These are phyloP conservation scores for Suhomyces kunorum DNA, from an alignment of 1,139 yeast genomes.

Conservation along the genomic window DNA sequence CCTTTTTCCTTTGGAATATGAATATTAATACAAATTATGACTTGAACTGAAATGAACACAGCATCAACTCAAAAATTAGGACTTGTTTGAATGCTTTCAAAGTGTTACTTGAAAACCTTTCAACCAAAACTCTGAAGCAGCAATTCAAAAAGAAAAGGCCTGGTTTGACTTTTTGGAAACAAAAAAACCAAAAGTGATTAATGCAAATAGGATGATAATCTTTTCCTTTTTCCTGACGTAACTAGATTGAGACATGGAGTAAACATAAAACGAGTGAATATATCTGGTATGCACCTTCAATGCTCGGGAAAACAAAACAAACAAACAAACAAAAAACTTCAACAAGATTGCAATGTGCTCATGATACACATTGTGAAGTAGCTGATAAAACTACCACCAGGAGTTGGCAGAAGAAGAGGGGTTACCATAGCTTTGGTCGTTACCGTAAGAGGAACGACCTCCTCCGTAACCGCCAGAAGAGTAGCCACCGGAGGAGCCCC, in stretches of 20 bases:
- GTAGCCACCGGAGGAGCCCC: conserved; percentile 25
- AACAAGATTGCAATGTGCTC: background rate
- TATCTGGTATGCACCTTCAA: conserved; percentile 19
- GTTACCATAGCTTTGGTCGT: conserved; percentile 35
- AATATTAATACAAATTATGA: conserved; percentile 20
- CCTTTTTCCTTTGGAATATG: conserved; percentile 17
- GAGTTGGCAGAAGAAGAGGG: conserved; percentile 33
- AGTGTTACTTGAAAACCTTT: conserved; percentile 4
- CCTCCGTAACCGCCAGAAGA: conserved; percentile 20
- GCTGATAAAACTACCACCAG: conserved; percentile 38
- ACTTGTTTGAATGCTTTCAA: conserved; percentile 7
- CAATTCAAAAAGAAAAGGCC: conserved; percentile 15
- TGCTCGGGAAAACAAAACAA: conserved; percentile 13
- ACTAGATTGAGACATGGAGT: conserved; percentile 36
- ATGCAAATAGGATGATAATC: conserved; percentile 24
- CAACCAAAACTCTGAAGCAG: conserved; percentile 13
- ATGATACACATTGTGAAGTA: background rate
- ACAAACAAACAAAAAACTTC: conserved; percentile 11
- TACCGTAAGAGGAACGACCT: conserved; percentile 22
- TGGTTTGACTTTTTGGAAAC: conserved; percentile 14
- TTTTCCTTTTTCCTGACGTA: conserved; percentile 23
- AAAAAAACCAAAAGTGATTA: conserved; percentile 24
- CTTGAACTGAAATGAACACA: conserved; percentile 14
- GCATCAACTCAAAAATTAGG: conserved; percentile 15
- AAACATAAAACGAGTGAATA: conserved; percentile 9